phyloP scores from a whole-genome alignment of 805 yeast genomes.

The Saccharomycopsis oosterbeekiorum region DNA sequence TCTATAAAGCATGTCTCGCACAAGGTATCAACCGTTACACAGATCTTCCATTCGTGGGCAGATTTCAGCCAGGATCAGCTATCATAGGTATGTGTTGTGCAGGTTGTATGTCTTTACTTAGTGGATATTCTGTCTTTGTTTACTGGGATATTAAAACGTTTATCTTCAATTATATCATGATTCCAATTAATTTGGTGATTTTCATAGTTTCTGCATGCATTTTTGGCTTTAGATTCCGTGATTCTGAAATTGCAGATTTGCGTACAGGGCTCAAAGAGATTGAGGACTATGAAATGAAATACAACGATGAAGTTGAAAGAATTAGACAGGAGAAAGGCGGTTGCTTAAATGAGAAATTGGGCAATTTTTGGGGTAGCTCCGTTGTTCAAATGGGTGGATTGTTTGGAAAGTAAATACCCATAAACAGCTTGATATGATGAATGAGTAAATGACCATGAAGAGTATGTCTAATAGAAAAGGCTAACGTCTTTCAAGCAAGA shows the following conservation, averaged over 20 bases:
- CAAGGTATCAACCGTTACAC: constrained; percentile 40
- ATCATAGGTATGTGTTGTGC: constrained; percentile 38
- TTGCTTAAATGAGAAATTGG: not conserved
- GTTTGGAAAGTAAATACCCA: not conserved
- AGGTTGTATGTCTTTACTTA: constrained; percentile 43
- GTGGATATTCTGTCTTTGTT: constrained; percentile 63
- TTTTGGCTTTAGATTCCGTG: constrained; percentile 37
- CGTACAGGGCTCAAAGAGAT: constrained; percentile 45
- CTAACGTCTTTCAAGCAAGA: no score
- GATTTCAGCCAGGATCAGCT: constrained; percentile 53
- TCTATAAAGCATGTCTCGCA: constrained; percentile 46
- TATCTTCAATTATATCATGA: constrained; percentile 62
- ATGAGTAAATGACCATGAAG: no score
- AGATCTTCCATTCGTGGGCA: constrained; percentile 33
- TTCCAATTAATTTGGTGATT: constrained; percentile 44
- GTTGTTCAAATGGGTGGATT: not conserved
- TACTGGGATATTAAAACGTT: constrained; percentile 53
- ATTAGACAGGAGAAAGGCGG: not conserved
- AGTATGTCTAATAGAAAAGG: no score
- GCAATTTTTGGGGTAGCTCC: not conserved
- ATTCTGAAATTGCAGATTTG: constrained; percentile 43
- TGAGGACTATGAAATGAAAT: constrained; percentile 41
- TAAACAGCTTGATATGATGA: no score
- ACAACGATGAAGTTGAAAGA: not conserved
- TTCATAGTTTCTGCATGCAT: constrained; percentile 43